Evolutionary conservation across 805 yeast genomes (phyloP), one percentile per base, ranked within the genome.

Genomic region (Candida corydali): DNA sequence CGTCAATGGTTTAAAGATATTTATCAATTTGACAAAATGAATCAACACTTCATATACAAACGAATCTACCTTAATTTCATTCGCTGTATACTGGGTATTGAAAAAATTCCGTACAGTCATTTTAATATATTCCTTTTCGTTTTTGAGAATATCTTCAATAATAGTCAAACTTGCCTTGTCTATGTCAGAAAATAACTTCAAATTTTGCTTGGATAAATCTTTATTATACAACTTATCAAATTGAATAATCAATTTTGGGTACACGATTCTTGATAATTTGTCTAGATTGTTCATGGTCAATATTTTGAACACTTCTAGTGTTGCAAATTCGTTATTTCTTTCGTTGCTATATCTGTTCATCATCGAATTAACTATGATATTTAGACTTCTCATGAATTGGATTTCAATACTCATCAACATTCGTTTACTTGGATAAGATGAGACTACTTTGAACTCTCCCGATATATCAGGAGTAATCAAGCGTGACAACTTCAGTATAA

Each of bases 281-380:
- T 66, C 68, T 38, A 65, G 60, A 43, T 67, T 67, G 46, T 67
- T 67, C 70, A 67, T 67, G 4, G 71, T 63, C 34, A 67, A 50
- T 2, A 67, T 55, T 42, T 67, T 67, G 51, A 51, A 67, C 8
- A 55, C 49, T 17, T 61, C 60, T 19, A 50, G 49, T 3, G 25
- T 20, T 4, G 14, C 17, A 4, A 18, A 11, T 10, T 25, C 18
- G 16, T 29, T 16, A 7, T 17, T 39, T 36, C 55, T 50, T 39
- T 61, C 65, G 14, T 57, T 44, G 10, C 52, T 55, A 40, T 62
- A 67, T 38, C 50, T 56, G 42, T 67, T 67, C 61, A 67, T 61
- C 12, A 63, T 52, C 1, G 72, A 64, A 34, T 67, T 72, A 28
- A 65, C 51, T 8, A 65, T 46, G 8, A 65, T 61, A 32, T 62